These are phyloP conservation scores for Protomyces lactucae-debilis DNA, from an alignment of 1,139 yeast genomes.

Conservation along the genomic window DNA sequence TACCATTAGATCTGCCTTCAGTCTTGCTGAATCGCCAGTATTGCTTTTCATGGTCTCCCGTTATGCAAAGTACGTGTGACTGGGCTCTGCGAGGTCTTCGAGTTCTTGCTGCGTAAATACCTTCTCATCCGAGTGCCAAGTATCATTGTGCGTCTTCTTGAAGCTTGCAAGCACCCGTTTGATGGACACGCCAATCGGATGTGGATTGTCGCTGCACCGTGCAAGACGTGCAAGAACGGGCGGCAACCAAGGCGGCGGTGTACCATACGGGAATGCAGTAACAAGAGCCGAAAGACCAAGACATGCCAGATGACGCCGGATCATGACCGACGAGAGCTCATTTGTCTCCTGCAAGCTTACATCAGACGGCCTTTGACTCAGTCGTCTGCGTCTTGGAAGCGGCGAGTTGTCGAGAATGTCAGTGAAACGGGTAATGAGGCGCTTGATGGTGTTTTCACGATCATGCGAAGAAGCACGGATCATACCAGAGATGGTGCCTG, in stretches of 20 bases:
- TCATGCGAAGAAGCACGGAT: constrained; percentile 69
- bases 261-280: constrained; percentile 81
- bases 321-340: constrained; percentile 34
- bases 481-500: constrained; percentile 72
- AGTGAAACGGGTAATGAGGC: constrained; percentile 44
- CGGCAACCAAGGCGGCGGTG: constrained; percentile 93
- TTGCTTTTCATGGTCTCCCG: too few relatives aligned
- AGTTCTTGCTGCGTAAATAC: constrained; percentile 74
- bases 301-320: constrained; percentile 71
- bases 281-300: constrained; percentile 84
- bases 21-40: too few relatives aligned
- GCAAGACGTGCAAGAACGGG: constrained; percentile 64
- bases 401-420: constrained; percentile 38
- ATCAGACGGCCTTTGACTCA: constrained; percentile 17
- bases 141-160: constrained; percentile 88
- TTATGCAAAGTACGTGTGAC: constrained; percentile 86
- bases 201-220: constrained; percentile 60
- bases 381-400: constrained; percentile 23
- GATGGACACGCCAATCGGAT: constrained; percentile 78
- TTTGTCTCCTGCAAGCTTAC: constrained; percentile 13
- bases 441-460: constrained; percentile 43
- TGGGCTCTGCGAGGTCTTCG: constrained; percentile 85
- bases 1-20: too few relatives aligned
- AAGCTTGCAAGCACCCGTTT: constrained; percentile 77
- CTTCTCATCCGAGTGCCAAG: constrained; percentile 87